Percentiles rank a stretch among this genome's conserved stretches.
These are phyloP conservation scores for Acer campestre DNA, from an alignment of 345 rosid species.

Conservation along the genomic window DNA sequence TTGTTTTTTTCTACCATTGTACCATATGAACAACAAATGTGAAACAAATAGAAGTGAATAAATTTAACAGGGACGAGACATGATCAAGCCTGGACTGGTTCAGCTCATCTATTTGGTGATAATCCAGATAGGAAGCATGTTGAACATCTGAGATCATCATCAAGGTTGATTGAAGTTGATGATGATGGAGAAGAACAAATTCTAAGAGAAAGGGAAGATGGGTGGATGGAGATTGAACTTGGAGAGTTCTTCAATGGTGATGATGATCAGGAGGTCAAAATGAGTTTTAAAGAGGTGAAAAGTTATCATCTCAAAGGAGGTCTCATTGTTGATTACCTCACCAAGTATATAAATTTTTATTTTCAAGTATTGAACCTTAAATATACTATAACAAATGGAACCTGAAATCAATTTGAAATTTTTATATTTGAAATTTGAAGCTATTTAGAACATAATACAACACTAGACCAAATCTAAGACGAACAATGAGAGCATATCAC, in stretches of 20 bases:
- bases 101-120: slow-evolving; percentile 6
- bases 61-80: too few species aligned
- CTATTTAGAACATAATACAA: too few species aligned
- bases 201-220: slow-evolving; percentile 45
- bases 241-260: slow-evolving; percentile 59
- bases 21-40: too few species aligned
- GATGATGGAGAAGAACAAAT: neutral
- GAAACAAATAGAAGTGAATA: too few species aligned
- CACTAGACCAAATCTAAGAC: too few species aligned
- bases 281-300: slow-evolving; percentile 70
- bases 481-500: too few species aligned
- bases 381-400: too few species aligned
- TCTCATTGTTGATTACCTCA: slow-evolving; percentile 61
- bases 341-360: too few species aligned
- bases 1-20: too few species aligned
- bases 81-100: neutral
- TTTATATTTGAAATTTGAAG: too few species aligned
- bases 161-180: neutral
- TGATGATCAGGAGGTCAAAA: slow-evolving; percentile 35
- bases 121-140: neutral
- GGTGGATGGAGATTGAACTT: slow-evolving; percentile 81
- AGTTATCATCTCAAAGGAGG: slow-evolving; percentile 80
- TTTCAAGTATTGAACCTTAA: too few species aligned
- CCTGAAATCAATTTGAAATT: too few species aligned
- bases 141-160: slow-evolving; percentile 12